phyloP scores from a whole-genome alignment of 257 asterid species.

The Solanum rostratum region DNA sequence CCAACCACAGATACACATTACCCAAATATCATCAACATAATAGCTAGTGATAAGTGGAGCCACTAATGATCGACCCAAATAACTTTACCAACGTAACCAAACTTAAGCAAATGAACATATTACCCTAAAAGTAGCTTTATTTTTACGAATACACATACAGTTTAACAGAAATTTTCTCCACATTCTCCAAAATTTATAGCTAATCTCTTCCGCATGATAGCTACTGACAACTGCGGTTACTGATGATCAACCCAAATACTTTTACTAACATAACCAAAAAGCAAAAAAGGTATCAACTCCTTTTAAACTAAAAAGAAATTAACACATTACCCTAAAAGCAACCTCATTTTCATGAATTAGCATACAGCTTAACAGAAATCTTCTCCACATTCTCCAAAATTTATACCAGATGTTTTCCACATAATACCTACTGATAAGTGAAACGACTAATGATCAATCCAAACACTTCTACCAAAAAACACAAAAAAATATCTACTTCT shows the following conservation, averaged over 20 bases:
- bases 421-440: not conserved
- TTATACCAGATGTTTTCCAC: not conserved
- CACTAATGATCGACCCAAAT: not conserved
- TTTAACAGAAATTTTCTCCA: not conserved
- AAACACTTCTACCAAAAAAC: not conserved
- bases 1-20: not conserved
- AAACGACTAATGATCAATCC: not conserved
- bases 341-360: not conserved
- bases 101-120: not conserved
- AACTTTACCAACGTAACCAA: not conserved
- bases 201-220: not conserved
- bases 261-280: not conserved
- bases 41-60: not conserved
- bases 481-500: not conserved
- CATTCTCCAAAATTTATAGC: not conserved
- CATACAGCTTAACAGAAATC: too few species aligned
- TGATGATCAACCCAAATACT: not conserved
- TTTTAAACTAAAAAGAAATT: not conserved
- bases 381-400: not conserved
- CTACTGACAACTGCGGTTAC: not conserved
- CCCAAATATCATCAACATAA: not conserved
- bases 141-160: too few species aligned
- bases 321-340: not conserved
- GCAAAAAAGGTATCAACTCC: not conserved
- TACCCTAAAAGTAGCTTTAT: not conserved